Evolutionary conservation across 257 asterid genomes (phyloP), one percentile per base, ranked within the genome.

Genomic region (Nicotiana obtusifolia): DNA sequence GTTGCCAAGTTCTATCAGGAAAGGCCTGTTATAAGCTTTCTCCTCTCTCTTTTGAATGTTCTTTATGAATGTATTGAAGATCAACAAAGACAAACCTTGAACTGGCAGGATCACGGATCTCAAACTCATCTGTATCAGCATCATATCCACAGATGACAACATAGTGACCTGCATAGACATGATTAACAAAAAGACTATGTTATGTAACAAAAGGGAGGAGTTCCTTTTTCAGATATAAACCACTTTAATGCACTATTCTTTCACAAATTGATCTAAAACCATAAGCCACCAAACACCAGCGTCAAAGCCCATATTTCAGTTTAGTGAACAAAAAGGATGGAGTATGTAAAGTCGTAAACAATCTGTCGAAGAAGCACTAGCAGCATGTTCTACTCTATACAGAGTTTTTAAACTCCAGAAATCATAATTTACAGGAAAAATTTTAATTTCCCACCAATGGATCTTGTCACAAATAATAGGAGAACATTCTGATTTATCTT

Each of bases 51-150:
- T 19, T 57, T 19, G 62, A 57, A 57, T 57, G 62, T 57, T 17
- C 20, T 57, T 57, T 57, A 5, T 67, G 2, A 1, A 31, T 15
- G 76, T 5, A 5, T 65, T 24, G 13, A 31, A 67, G 24, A 20
- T 15, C 31, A 19, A 41, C 13, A 31, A 68, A 17, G 73, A 62
- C 61, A 64, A 82, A 95, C 98, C 97, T 90, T 84, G 98, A 89
- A 92, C 97, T 91, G 82, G 97, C 95, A 54, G 99, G 99, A 90
- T 95, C 99, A 82, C 99, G 97, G 84, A 95, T 92, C 94, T 95
- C 99, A 89, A 95, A 95, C 87, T 94, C 97, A 37, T 92, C 83
- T 75, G 92, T 83, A 30, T 85, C 91, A 69, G 95, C 81, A 84
- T 94, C 98, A 77, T 94, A 95, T 78, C 98, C 98, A 86, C 99